A percentile compares a stretch with the other conserved stretches of the same genome.
Conservation (phyloP, 2,329 filamentous ascomycete species). For the Colletotrichum sp. region DNA sequence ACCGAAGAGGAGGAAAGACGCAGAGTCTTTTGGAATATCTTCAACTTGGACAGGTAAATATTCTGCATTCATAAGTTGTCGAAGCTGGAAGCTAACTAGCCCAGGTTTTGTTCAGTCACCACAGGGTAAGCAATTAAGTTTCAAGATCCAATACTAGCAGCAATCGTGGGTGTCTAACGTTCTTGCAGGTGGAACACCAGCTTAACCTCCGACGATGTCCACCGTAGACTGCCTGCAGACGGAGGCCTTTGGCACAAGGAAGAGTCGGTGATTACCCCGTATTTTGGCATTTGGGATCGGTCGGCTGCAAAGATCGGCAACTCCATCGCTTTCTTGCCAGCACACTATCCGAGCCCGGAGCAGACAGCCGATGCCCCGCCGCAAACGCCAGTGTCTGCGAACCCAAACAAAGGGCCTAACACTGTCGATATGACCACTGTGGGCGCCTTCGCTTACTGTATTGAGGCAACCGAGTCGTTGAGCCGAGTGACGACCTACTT, state of each 20-base stretch:
- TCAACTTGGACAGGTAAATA: slow-evolving; percentile 32
- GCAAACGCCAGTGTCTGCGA: background rate
- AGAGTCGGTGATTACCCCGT: slow-evolving; percentile 43
- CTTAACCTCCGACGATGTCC: slow-evolving; percentile 34
- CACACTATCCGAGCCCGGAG: slow-evolving; percentile 30
- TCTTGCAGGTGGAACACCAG: slow-evolving; percentile 34
- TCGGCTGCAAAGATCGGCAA: slow-evolving; percentile 42
- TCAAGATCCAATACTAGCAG: rapidly evolving
- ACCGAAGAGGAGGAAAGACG: slow-evolving; percentile 35
- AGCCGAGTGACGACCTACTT: slow-evolving; percentile 50
- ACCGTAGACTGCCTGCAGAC: slow-evolving; percentile 36
- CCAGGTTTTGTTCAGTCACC: slow-evolving; percentile 27
- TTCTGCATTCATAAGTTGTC: rapidly evolving
- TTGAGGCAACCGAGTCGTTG: slow-evolving; percentile 51
- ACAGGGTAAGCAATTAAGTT: slow-evolving; percentile 17
- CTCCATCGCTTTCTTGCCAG: slow-evolving; percentile 41
- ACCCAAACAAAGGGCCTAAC: background rate
- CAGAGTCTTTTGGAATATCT: slow-evolving; percentile 37
- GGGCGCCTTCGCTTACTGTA: slow-evolving; percentile 50
- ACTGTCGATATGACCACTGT: slow-evolving; percentile 39
- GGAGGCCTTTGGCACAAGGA: slow-evolving; percentile 45
- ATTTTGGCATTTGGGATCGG: slow-evolving; percentile 49
- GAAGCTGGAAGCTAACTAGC: background rate
- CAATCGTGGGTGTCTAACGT: background rate
- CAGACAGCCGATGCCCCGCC: slow-evolving; percentile 19